Evolutionary conservation across 202 grass and related monocot species (phyloP).

Genomic region (Miscanthus sacchariflorus): DNA sequence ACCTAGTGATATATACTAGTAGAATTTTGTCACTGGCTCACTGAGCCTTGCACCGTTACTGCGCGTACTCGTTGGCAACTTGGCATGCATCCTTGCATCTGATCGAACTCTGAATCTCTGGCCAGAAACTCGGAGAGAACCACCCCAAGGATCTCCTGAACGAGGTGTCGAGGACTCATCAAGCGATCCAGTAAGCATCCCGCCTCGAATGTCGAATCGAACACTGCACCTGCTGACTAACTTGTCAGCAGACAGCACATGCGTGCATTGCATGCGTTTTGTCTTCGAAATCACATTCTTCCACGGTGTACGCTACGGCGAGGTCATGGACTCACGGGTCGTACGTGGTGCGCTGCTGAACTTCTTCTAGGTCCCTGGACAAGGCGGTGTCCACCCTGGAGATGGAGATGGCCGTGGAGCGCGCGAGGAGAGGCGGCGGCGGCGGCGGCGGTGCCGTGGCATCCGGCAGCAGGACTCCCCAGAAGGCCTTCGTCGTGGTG

Average conservation of each 20-base stretch:
- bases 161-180: conserved; percentile 81
- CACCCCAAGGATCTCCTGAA: conserved; percentile 60
- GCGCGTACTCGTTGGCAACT: not conserved
- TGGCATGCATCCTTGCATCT: not conserved
- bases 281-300: not conserved
- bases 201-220: not conserved
- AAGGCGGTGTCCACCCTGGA: conserved; percentile 85
- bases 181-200: conserved; percentile 69
- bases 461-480: conserved; percentile 16
- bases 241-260: not conserved
- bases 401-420: conserved; percentile 73
- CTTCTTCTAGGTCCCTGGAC: conserved; percentile 68
- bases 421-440: conserved; percentile 42
- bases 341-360: not conserved
- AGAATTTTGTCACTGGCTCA: not conserved
- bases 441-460: not conserved
- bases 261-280: not conserved
- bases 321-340: not conserved
- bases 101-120: not conserved
- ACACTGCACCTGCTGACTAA: no score
- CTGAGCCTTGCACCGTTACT: not conserved
- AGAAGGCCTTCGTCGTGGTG: conserved; percentile 93
- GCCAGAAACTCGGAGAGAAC: conserved; percentile 60
- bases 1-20: not conserved
- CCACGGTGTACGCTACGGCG: no score